phyloP scores from a whole-genome alignment of 306 rosid species.

The Ceratonia siliqua region DNA sequence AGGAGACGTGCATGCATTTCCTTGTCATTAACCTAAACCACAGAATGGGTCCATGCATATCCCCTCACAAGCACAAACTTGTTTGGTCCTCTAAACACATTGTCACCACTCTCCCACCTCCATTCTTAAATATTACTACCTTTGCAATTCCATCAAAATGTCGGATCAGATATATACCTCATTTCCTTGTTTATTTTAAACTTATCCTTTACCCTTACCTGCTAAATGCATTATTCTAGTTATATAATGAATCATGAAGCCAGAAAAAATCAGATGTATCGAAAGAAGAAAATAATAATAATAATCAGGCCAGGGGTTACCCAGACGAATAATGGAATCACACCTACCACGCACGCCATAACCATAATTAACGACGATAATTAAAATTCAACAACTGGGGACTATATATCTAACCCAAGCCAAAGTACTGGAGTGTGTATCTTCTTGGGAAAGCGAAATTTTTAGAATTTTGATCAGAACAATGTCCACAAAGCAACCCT shows the following conservation, averaged over 20 bases:
- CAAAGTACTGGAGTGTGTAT: too few relatives aligned
- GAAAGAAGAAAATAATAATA: neutral
- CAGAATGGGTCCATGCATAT: neutral
- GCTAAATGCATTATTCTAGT: too few relatives aligned
- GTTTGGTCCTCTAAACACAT: neutral
- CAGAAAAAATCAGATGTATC: neutral
- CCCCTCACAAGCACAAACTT: neutral
- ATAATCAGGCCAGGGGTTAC: neutral
- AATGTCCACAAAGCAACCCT: neutral
- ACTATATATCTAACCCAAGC: neutral
- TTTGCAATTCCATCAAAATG: neutral
- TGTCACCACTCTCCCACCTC: neutral
- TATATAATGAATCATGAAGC: too few relatives aligned
- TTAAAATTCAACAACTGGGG: neutral
- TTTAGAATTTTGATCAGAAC: neutral
- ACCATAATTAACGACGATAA: neutral
- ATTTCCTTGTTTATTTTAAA: neutral
- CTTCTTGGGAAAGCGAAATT: too few relatives aligned
- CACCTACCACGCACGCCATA: neutral
- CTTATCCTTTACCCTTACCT: too few relatives aligned
- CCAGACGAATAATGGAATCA: neutral
- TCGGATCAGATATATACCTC: too few relatives aligned
- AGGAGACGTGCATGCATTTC: slow-evolving; percentile 3
- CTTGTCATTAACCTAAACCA: neutral
- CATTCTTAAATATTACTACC: neutral